A percentile compares a stretch with the other conserved stretches of the same genome.
Evolutionary conservation across 805 yeast genomes (phyloP).

Genomic region (Ogataea minuta): DNA sequence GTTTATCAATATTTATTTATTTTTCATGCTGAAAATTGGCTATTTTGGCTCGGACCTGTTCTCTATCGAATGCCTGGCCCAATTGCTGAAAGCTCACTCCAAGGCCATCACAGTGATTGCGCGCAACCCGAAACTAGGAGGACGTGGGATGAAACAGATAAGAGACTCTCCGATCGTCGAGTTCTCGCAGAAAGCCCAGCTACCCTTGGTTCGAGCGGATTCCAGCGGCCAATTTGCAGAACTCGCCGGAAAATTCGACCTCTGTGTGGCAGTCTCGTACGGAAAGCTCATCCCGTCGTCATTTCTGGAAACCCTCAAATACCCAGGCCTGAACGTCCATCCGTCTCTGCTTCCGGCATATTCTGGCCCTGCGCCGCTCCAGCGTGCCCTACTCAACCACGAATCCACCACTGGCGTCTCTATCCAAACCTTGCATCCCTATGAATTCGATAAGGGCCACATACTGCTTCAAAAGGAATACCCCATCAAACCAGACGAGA

Average conservation of each 20-base stretch:
- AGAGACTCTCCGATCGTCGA: constrained; percentile 54
- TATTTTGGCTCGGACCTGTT: constrained; percentile 80
- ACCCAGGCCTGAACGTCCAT: constrained; percentile 85
- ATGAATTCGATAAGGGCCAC: constrained; percentile 77
- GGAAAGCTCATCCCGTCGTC: constrained; percentile 74
- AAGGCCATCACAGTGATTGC: constrained; percentile 57
- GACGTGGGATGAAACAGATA: constrained; percentile 48
- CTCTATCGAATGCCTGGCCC: constrained; percentile 53
- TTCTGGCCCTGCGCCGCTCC: constrained; percentile 90
- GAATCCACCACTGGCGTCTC: constrained; percentile 76
- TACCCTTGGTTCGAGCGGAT: constrained; percentile 53
- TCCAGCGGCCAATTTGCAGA: constrained; percentile 36
- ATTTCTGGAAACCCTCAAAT: constrained; percentile 47
- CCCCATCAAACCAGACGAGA: constrained; percentile 42
- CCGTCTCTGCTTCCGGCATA: constrained; percentile 84
- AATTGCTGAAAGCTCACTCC: constrained; percentile 26
- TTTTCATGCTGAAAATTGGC: constrained; percentile 40
- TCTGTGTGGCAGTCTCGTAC: constrained; percentile 89
- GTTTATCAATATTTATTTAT: too few relatives aligned
- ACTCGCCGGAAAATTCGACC: constrained; percentile 41
- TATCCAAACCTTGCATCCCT: constrained; percentile 86
- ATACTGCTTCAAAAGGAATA: constrained; percentile 58
- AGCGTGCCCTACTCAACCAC: constrained; percentile 65
- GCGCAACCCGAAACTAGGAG: constrained; percentile 59
- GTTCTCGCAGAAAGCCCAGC: constrained; percentile 34